Percentiles rank a stretch among this genome's conserved stretches.
phyloP scores from a whole-genome alignment of 2,329 filamentous ascomycete species.

The Coniochaeta sp. region DNA sequence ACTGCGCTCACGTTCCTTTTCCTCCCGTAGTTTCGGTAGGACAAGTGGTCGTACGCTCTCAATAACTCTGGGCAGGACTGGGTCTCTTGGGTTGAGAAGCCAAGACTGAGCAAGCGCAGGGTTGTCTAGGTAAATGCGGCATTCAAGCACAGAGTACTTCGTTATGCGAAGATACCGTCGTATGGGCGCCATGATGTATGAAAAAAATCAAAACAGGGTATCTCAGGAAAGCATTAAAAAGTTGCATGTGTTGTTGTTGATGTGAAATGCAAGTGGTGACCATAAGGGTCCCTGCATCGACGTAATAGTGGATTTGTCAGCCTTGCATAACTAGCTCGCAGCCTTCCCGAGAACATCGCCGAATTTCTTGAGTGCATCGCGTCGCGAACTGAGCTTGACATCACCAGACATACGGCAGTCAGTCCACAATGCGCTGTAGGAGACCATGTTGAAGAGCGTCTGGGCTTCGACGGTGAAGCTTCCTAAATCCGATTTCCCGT shows the following conservation, averaged over 20 bases:
- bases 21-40: conserved; percentile 84
- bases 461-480: conserved; percentile 71
- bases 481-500: conserved; percentile 69
- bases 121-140: conserved; percentile 91
- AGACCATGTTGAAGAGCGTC: conserved; percentile 41
- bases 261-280: neutral
- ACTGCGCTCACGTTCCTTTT: conserved; percentile 60
- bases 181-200: conserved; percentile 67
- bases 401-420: neutral
- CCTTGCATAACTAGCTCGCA: neutral
- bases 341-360: neutral
- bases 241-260: neutral
- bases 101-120: conserved; percentile 77
- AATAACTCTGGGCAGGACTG: conserved; percentile 76
- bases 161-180: conserved; percentile 87
- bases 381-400: neutral
- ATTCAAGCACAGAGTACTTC: conserved; percentile 91
- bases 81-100: conserved; percentile 70
- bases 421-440: conserved; percentile 14
- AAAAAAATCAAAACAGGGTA: neutral
- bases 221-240: neutral
- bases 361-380: neutral
- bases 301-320: neutral
- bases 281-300: neutral
- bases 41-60: conserved; percentile 79